Evolutionary conservation across 1,139 yeast genomes (phyloP).

Genomic region (Candida labiduridarum): DNA sequence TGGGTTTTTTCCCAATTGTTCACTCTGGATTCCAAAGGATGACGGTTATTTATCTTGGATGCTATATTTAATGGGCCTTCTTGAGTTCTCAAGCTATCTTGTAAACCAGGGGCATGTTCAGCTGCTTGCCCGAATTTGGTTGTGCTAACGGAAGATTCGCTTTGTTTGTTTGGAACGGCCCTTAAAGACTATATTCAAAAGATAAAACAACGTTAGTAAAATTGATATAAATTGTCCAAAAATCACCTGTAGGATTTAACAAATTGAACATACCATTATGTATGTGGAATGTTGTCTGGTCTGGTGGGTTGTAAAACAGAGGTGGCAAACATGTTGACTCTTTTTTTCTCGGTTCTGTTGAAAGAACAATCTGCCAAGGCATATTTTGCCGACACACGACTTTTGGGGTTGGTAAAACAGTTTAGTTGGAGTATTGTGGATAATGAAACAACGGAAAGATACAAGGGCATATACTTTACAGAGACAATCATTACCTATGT

Average conservation of each 20-base stretch:
- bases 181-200: conserved; percentile 41
- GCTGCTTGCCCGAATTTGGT: conserved; percentile 55
- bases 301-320: neutral
- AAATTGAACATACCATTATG: conserved; percentile 1
- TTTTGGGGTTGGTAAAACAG: neutral
- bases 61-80: conserved; percentile 65
- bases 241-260: neutral
- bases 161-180: conserved; percentile 50
- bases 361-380: neutral
- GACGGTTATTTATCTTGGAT: conserved; percentile 76
- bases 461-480: too few relatives aligned
- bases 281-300: neutral
- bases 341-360: conserved; percentile 1
- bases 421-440: neutral
- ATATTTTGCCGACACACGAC: neutral
- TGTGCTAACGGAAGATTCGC: conserved; percentile 45
- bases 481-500: too few relatives aligned
- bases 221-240: neutral
- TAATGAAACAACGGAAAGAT: too few relatives aligned
- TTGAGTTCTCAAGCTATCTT: conserved; percentile 57
- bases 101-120: conserved; percentile 62
- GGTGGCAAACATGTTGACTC: conserved; percentile 1
- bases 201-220: neutral
- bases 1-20: conserved; percentile 81
- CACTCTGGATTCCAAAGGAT: conserved; percentile 81